Evolutionary conservation across 169 alveolate genomes (phyloP), one percentile per base, ranked within the genome.

Genomic region (Theileria equi): DNA sequence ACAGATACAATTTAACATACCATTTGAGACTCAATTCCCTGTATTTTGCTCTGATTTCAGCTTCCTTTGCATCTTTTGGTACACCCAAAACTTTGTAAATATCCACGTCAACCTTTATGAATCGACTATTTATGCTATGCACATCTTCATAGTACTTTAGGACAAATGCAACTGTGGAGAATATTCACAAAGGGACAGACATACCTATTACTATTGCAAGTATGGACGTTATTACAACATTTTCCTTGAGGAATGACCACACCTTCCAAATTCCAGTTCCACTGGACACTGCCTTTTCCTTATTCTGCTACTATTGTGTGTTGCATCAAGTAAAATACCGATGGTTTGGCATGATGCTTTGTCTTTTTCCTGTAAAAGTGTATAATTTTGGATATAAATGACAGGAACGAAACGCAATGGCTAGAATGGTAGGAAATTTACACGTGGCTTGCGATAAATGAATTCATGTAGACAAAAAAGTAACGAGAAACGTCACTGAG

Each of bases 1-100:
- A 38, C n/a, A 38, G 10, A 48, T 10, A 10, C 23, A 10, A 17
- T 48, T 17, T 31, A 0, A 10, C 29, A n/a, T 55, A 76, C 85
- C 85, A 76, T 34, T 76, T 64, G 61, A 53, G 70, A 21, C 55
- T 45, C 60, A 76, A 71, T 40, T 76, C 69, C 49, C 85, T 63
- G 58, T 76, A 76, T 43, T 38, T 66, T 8, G 85, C 72, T 65
- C 48, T 64, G 29, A 76, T 76, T 19, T 63, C 74, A 8, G 70
- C 48, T 2, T 57, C 73, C 7, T 41, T 57, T 2, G 85, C 79
- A 25, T 31, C 28, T 17, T 57, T 50, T 2, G 79, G 11, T 6
- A 76, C 77, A 13, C 68, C 80, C 65, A 76, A 19, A 32, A 76
- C 40, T 26, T 25, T 32, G 41, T 76, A 76, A 16, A 57, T 43